These are phyloP conservation scores for Fusarium hostae DNA, from an alignment of 2,329 filamentous ascomycete genomes.

Conservation along the genomic window DNA sequence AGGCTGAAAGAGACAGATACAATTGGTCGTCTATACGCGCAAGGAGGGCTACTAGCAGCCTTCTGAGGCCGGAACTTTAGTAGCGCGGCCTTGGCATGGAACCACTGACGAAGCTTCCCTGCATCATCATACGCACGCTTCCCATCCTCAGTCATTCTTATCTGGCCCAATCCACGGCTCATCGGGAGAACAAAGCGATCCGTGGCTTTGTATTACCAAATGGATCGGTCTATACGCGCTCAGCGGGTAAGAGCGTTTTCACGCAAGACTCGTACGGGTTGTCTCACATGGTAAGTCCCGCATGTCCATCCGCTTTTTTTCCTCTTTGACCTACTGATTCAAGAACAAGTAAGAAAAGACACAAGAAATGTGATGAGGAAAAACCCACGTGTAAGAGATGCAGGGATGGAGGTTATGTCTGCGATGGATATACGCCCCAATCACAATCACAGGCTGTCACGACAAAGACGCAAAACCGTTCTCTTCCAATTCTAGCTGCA, in stretches of 20 bases:
- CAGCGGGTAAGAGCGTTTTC: slow-evolving; percentile 3
- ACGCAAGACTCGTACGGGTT: slow-evolving; percentile 7
- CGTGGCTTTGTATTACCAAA: not conserved
- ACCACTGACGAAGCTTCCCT: not conserved
- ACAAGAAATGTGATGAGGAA: slow-evolving; percentile 13
- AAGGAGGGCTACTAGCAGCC: not conserved
- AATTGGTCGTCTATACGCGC: slow-evolving; percentile 15
- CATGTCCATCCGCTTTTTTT: not conserved
- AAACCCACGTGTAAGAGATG: slow-evolving; percentile 10
- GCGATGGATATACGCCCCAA: slow-evolving; percentile 8
- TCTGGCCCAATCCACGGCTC: not conserved
- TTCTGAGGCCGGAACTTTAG: not conserved
- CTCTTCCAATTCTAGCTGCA: not conserved
- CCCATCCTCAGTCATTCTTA: not conserved
- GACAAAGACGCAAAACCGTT: not conserved
- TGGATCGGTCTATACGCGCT: not conserved
- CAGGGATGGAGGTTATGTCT: slow-evolving; percentile 16
- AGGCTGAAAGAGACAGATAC: not conserved
- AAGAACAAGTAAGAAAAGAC: slow-evolving; percentile 2
- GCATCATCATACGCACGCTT: not conserved
- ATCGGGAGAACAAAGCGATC: not conserved
- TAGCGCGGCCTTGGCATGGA: not conserved
- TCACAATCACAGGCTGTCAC: not conserved
- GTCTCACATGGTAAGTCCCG: slow-evolving; percentile 11
- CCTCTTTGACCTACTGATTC: not conserved